phyloP scores from a whole-genome alignment of 805 yeast species.

The Saccharomyces kudriavzevii region DNA sequence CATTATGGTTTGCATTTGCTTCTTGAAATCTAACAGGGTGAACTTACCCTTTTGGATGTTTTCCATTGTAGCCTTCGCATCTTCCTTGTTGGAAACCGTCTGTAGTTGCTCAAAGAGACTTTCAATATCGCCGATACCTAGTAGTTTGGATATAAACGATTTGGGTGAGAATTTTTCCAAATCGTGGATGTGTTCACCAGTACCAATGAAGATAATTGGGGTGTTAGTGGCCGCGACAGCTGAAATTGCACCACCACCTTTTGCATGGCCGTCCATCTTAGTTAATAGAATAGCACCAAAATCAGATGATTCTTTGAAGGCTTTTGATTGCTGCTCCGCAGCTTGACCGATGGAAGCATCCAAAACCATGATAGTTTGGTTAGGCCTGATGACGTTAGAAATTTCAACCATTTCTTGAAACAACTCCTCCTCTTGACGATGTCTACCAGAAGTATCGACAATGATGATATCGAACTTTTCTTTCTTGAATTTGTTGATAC shows the following conservation, averaged over 20 bases:
- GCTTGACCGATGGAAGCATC: constrained; percentile 98
- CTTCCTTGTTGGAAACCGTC: constrained; percentile 59
- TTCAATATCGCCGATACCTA: constrained; percentile 94
- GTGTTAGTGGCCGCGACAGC: constrained; percentile 97
- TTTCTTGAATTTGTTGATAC: constrained; percentile 83
- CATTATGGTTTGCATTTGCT: constrained; percentile 89
- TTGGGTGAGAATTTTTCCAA: constrained; percentile 85
- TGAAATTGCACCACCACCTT: constrained; percentile 98
- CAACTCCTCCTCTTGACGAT: constrained; percentile 84
- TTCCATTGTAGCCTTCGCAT: constrained; percentile 84
- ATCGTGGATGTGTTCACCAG: constrained; percentile 94
- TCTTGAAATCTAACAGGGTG: constrained; percentile 82
- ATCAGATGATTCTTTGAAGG: constrained; percentile 85
- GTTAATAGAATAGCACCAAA: constrained; percentile 94
- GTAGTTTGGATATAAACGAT: constrained; percentile 79
- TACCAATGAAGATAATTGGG: constrained; percentile 93
- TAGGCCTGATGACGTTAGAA: constrained; percentile 78
- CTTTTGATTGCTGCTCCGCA: constrained; percentile 89
- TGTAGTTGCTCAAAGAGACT: constrained; percentile 91
- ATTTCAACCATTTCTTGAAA: constrained; percentile 94
- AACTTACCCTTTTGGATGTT: constrained; percentile 92
- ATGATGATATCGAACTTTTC: constrained; percentile 89
- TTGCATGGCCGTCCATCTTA: constrained; percentile 97
- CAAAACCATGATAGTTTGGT: constrained; percentile 93
- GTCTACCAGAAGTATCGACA: constrained; percentile 97